Evolutionary conservation across 805 yeast genomes (phyloP).

Genomic region (Suhomyces xylopsoci): DNA sequence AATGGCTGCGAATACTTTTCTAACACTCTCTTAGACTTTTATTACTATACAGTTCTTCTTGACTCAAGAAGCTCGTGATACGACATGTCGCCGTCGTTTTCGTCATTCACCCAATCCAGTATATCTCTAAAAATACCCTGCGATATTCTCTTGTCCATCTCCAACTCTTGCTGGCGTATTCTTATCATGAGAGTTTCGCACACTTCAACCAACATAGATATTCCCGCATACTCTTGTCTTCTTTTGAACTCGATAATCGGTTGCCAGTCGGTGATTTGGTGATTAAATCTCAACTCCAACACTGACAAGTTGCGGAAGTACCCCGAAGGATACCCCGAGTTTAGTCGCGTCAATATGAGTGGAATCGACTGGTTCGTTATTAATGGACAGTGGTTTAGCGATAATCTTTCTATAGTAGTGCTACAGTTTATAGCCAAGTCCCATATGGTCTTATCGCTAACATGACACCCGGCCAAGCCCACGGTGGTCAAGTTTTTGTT

Average conservation of each 20-base stretch:
- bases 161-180: conserved; percentile 58
- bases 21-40: neutral
- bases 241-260: conserved; percentile 69
- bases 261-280: conserved; percentile 52
- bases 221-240: conserved; percentile 42
- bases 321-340: conserved; percentile 45
- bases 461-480: conserved; percentile 85
- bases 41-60: conserved; percentile 1
- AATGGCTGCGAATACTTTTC: neutral
- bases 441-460: conserved; percentile 79
- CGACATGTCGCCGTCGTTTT: conserved; percentile 39
- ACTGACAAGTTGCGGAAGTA: conserved; percentile 51
- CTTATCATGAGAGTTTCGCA: conserved; percentile 66
- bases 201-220: conserved; percentile 66
- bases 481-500: conserved; percentile 59
- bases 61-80: conserved; percentile 8
- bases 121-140: conserved; percentile 60
- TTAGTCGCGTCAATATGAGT: conserved; percentile 27
- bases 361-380: conserved; percentile 62
- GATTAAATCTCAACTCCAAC: conserved; percentile 68
- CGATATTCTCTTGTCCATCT: conserved; percentile 55
- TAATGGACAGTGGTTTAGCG: conserved; percentile 67
- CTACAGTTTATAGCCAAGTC: conserved; percentile 61
- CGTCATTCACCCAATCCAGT: conserved; percentile 56
- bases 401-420: conserved; percentile 55